These are phyloP conservation scores for Cryphonectria nitschkei DNA, from an alignment of 2,329 filamentous ascomycete genomes.

Conservation along the genomic window DNA sequence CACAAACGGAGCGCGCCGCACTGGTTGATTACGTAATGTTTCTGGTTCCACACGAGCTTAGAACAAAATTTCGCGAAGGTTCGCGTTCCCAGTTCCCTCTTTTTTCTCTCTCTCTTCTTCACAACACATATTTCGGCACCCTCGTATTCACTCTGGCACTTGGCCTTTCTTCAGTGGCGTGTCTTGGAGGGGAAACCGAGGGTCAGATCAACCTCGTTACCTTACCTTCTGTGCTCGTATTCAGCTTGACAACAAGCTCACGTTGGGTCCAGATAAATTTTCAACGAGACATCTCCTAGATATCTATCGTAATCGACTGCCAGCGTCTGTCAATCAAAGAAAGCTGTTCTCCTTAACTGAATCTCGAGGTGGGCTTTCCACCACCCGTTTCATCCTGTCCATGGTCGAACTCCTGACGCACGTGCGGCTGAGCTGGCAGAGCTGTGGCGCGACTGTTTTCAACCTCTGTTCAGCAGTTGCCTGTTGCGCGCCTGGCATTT, in stretches of 20 bases:
- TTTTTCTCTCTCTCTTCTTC: conserved; percentile 37
- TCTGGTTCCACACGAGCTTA: conserved; percentile 14
- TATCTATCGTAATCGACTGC: not conserved
- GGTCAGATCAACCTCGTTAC: conserved; percentile 60
- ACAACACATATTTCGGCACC: conserved; percentile 48
- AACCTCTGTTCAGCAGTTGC: no score
- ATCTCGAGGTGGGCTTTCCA: not conserved
- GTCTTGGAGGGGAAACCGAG: conserved; percentile 71
- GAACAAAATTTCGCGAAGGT: conserved; percentile 30
- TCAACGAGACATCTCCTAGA: conserved; percentile 27
- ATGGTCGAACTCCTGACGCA: not conserved
- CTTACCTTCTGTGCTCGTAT: conserved; percentile 54
- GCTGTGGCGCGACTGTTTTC: no score
- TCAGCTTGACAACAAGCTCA: conserved; percentile 30
- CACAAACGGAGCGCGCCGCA: not conserved
- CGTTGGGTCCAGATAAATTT: conserved; percentile 43
- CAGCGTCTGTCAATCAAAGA: not conserved
- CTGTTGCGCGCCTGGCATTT: not conserved
- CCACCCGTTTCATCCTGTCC: not conserved
- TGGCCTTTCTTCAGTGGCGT: conserved; percentile 54
- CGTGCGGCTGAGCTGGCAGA: not conserved
- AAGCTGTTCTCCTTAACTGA: not conserved
- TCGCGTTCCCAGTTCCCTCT: conserved; percentile 1
- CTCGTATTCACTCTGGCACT: conserved; percentile 72
- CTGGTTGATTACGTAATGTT: conserved; percentile 20